A percentile compares a stretch with the other conserved stretches of the same genome.
These are phyloP conservation scores for Penicillium canariense DNA, from an alignment of 495 filamentous ascomycete species.

Conservation along the genomic window DNA sequence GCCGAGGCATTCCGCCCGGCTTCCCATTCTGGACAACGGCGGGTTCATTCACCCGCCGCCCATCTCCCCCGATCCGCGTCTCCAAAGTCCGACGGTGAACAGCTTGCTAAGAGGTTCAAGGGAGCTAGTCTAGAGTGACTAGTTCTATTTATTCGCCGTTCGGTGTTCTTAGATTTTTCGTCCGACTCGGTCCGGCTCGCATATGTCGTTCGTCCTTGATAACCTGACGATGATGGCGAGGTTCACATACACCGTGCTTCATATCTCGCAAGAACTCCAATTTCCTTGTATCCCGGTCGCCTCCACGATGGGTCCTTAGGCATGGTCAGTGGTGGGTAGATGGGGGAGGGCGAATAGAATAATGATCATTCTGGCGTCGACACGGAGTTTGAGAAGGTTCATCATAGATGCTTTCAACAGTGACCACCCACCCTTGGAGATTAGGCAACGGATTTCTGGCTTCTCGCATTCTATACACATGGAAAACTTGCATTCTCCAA, in stretches of 20 bases:
- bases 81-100: slow-evolving; percentile 58
- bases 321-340: background rate
- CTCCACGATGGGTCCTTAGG: background rate
- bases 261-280: background rate
- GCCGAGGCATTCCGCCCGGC: slow-evolving; percentile 38
- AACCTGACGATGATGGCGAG: background rate
- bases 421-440: background rate
- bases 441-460: background rate
- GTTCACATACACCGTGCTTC: background rate
- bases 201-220: background rate
- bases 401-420: background rate
- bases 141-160: slow-evolving; percentile 12
- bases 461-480: background rate
- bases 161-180: slow-evolving; percentile 5
- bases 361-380: background rate
- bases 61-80: slow-evolving; percentile 37
- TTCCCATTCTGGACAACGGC: slow-evolving; percentile 30
- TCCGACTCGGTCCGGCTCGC: slow-evolving; percentile 1
- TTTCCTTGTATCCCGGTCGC: background rate
- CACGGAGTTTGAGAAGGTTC: background rate
- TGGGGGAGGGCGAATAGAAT: background rate
- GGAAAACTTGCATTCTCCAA: background rate
- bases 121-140: slow-evolving; percentile 84
- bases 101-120: slow-evolving; percentile 98
- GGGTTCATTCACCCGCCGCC: slow-evolving; percentile 23